Conservation (phyloP, 2,329 filamentous ascomycete species). For the Talaromyces albobiverticillius region DNA sequence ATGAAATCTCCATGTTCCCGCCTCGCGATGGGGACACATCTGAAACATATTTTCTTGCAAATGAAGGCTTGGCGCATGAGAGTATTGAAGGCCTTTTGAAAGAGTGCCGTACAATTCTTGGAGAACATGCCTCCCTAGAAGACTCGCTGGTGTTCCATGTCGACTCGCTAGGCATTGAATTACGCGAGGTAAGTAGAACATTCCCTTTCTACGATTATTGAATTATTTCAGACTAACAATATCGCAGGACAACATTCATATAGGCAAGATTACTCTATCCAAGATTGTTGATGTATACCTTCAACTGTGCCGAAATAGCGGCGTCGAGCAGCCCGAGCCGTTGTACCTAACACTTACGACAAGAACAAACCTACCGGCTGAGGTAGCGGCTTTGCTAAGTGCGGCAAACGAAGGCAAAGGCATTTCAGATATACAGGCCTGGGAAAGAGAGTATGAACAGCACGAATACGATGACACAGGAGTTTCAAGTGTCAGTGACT, state of each 20-base stretch:
- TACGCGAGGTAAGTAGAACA: constrained; percentile 54
- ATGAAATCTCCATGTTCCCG: constrained; percentile 59
- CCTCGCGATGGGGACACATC: constrained; percentile 52
- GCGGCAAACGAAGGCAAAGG: constrained; percentile 58
- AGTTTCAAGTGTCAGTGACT: background rate
- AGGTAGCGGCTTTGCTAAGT: constrained; percentile 51
- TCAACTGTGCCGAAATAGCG: constrained; percentile 59
- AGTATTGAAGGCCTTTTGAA: constrained; percentile 55
- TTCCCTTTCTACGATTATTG: background rate
- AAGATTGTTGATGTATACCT: constrained; percentile 61
- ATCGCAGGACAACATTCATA: constrained; percentile 48
- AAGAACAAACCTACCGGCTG: constrained; percentile 53
- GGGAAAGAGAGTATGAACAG: constrained; percentile 48
- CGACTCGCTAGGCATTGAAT: constrained; percentile 53
- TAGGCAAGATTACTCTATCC: constrained; percentile 51
- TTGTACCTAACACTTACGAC: constrained; percentile 58
- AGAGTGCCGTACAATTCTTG: constrained; percentile 54
- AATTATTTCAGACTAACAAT: constrained; percentile 23
- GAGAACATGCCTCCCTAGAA: constrained; percentile 53
- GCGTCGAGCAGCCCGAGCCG: constrained; percentile 49
- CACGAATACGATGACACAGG: constrained; percentile 12
- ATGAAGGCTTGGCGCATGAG: constrained; percentile 53
- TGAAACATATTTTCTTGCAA: constrained; percentile 56
- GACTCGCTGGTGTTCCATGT: constrained; percentile 58
- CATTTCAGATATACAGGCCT: constrained; percentile 47